Base-by-base conservation (phyloP, 2,329 filamentous ascomycete genomes). In the Fonsecaea nubica region DNA sequence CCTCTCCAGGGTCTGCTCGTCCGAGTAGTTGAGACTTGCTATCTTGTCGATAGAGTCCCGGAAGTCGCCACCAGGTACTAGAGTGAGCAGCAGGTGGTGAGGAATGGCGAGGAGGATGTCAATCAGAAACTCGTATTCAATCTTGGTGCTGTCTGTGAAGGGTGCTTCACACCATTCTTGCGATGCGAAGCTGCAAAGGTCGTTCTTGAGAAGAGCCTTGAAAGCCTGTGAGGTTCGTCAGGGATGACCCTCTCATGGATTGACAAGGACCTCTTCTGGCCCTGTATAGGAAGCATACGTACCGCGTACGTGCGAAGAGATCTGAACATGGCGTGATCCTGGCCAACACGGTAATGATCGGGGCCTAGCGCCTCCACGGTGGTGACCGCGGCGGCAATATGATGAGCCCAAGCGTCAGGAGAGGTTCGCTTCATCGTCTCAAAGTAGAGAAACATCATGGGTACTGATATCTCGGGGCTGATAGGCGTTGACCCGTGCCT, bases 391-490 rank as follows among this genome's bases (percentile, higher is more conserved):
- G 58, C 58, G 13, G 40, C 35, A 21, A 60, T 52, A 12, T 60
- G 58, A n/a, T 60, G 58, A 30, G 58, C 42, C 45, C 40, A 48
- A 6, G 40, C 58, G 7, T 35, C 42, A 50, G 13, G 13, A 4
- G 38, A 48, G n/a, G 58, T 52, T 10, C 30, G 38, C 45, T n/a
- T 52, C 58, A 60, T 50, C 42, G 45, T 60, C 42, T 60, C 58
- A 10, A 60, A 60, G 40, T 60, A 60, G 30, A 60, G 58, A 50
- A 60, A 60, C 38, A 60, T 32, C 58, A 60, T 60, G 1, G 58
- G 58, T 15, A 52, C 58, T 8, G 38, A 60, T 40, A 58, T 42
- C 2, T 35, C 25, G 6, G 25, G 7, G 30, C 42, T 60, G 58
- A 9, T 52, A 9, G 58, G n/a, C 9, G 15, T 36, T n/a, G 32